Evolutionary conservation across 192 early-diverging fungal species (phyloP), one percentile per base, ranked within the genome.

Genomic region (Glomus cerebriforme): DNA sequence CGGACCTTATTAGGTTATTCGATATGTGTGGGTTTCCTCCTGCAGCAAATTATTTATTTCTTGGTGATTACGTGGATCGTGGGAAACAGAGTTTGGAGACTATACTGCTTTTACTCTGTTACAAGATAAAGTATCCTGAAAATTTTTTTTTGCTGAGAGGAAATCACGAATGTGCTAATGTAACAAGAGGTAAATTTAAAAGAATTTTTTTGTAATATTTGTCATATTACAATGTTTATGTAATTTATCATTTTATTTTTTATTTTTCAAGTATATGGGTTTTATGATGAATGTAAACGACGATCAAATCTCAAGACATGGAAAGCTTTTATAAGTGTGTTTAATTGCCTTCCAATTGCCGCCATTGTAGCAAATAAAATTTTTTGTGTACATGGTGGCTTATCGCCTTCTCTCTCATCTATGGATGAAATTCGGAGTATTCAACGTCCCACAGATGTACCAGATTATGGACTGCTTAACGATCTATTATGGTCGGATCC

Each of bases 41-140:
- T 0, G 81, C 86, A 31, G 88, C 94, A 79, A 98, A 98, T 86
- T 99, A 96, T 84, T 85, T 97, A 75, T 98, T 97, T 79, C 69
- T 98, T 26, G 95, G 96, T 29, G 97, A 99, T 84, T 99, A 99
- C 87, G 97, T 99, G 8, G 97, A 99, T 86, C 92, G 97, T 37
- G 97, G 97, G 76, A 97, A 97, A 83, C 92, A 95, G 86, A 93
- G 91, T 76, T 87, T 99, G 59, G 97, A 99, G 84, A 99, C 95
- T 22, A 97, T 99, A 77, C 85, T 96, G 31, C 82, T 99, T 76
- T 85, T 99, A 74, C 90, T 99, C 72, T 95, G 93, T 83, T 99
- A 95, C 88, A 99, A 99, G 85, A 93, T 98, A 83, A 97, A 98
- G 83, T 96, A 94, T 81, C 95, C 95, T 0, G 96, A 96, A 80